Conservation (phyloP, 371 early-diverging fungal species). For the Mortierella sp. region DNA sequence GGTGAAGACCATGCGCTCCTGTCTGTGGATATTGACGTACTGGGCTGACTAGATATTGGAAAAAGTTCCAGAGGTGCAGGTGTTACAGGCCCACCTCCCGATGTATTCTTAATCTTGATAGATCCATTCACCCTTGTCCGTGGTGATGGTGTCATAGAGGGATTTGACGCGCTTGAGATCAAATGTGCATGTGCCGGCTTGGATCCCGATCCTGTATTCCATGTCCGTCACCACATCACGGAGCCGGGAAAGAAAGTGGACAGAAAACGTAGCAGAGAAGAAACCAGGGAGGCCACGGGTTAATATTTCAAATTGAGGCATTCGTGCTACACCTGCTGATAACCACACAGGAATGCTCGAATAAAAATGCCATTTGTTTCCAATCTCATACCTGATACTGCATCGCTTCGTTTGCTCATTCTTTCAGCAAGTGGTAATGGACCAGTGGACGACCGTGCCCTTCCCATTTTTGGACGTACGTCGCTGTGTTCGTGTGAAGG, state of each 20-base stretch:
- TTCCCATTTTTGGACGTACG: background rate
- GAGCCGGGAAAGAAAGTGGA: background rate
- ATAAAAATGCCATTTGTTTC: constrained; percentile 16
- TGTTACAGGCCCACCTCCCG: constrained; percentile 8
- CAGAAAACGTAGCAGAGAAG: too few species aligned
- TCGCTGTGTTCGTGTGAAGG: too few species aligned
- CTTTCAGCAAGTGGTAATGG: background rate
- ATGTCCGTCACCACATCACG: background rate
- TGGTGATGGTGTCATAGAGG: constrained; percentile 12
- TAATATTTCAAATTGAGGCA: too few species aligned
- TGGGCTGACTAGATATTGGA: constrained; percentile 35
- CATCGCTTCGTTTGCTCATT: background rate
- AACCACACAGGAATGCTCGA: too few species aligned
- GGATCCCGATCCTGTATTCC: background rate
- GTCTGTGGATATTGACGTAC: constrained; percentile 27
- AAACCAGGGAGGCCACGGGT: too few species aligned
- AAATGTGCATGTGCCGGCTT: background rate
- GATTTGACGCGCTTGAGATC: background rate
- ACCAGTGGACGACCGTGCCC: background rate
- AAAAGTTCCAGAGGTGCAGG: constrained; percentile 26
- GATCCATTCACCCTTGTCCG: constrained; percentile 17
- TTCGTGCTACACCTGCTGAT: too few species aligned
- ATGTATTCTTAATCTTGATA: constrained; percentile 1
- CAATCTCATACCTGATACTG: too few species aligned
- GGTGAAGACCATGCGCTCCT: constrained; percentile 35